phyloP scores from a whole-genome alignment of 345 rosid species.

The Noccaea bulbosa region DNA sequence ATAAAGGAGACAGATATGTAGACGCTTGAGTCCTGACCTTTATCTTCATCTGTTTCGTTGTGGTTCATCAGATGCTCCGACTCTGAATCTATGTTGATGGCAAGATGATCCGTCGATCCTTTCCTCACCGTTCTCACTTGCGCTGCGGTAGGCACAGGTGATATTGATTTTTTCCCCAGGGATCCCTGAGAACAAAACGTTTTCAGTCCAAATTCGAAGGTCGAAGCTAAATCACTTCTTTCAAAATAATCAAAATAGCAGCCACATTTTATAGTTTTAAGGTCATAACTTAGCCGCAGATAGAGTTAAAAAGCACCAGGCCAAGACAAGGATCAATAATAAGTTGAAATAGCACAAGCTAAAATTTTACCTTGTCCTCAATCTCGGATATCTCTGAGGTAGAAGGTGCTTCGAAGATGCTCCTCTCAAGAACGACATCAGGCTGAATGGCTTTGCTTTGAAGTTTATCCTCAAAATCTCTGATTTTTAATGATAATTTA shows the following conservation, averaged over 20 bases:
- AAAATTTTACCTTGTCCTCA: constrained; percentile 66
- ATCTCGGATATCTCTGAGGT: constrained; percentile 88
- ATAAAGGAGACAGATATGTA: constrained; percentile 33
- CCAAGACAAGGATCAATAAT: not conserved
- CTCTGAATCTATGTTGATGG: constrained; percentile 72
- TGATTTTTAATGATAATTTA: constrained; percentile 62
- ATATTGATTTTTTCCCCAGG: constrained; percentile 51
- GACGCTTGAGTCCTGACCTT: constrained; percentile 53
- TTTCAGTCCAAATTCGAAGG: constrained; percentile 13
- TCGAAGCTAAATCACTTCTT: not conserved
- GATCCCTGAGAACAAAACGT: constrained; percentile 53
- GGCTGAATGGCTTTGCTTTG: constrained; percentile 53
- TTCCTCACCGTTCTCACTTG: constrained; percentile 76
- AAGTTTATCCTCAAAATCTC: constrained; percentile 64
- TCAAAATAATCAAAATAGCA: constrained; percentile 10
- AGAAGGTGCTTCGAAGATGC: constrained; percentile 69
- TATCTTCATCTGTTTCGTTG: constrained; percentile 75
- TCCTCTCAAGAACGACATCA: constrained; percentile 70
- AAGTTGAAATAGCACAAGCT: constrained; percentile 21
- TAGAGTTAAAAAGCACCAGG: not conserved
- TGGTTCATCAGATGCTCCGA: constrained; percentile 59
- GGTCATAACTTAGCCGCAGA: constrained; percentile 13
- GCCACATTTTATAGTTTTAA: constrained; percentile 1
- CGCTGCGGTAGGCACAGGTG: constrained; percentile 75
- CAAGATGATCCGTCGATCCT: constrained; percentile 89